Evolutionary conservation across 768 basidiomycete genomes (phyloP).

Genomic region (Leccinum truebloodii): DNA sequence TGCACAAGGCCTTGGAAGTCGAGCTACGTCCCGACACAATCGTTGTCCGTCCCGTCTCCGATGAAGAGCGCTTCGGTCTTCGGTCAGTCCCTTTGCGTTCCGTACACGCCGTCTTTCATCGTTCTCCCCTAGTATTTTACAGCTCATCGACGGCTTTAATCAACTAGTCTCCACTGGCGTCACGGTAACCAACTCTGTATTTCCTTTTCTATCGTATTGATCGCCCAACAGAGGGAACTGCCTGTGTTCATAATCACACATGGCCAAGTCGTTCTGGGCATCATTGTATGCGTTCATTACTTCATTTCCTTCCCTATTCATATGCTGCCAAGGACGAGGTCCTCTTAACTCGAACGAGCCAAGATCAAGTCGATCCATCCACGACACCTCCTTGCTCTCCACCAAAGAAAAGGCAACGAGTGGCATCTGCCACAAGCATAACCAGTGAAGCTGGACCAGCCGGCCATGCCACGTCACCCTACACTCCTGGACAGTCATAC

Average conservation of each 20-base stretch:
- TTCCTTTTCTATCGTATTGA: neutral
- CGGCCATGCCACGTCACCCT: neutral
- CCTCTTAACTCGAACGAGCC: constrained; percentile 13
- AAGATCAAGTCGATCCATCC: neutral
- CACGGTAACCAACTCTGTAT: constrained; percentile 44
- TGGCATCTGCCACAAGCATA: neutral
- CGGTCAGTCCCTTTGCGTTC: constrained; percentile 44
- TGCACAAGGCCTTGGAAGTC: constrained; percentile 77
- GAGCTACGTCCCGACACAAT: constrained; percentile 65
- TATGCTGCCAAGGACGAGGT: constrained; percentile 54
- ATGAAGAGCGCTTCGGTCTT: constrained; percentile 80
- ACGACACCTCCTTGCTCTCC: constrained; percentile 27
- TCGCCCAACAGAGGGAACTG: constrained; percentile 63
- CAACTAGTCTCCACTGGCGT: constrained; percentile 48
- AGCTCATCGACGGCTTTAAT: constrained; percentile 67
- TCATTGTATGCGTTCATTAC: constrained; percentile 55
- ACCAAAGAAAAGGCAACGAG: constrained; percentile 30
- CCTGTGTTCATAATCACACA: constrained; percentile 80
- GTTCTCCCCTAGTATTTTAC: constrained; percentile 54
- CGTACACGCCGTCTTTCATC: constrained; percentile 1
- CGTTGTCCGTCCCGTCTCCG: constrained; percentile 46
- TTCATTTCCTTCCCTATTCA: neutral
- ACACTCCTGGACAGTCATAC: constrained; percentile 6
- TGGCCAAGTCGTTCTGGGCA: constrained; percentile 63
- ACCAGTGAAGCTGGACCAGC: neutral